Evolutionary conservation across 331 rosid species (phyloP), one percentile per base, ranked within the genome.

Genomic region (Malus hybrid): DNA sequence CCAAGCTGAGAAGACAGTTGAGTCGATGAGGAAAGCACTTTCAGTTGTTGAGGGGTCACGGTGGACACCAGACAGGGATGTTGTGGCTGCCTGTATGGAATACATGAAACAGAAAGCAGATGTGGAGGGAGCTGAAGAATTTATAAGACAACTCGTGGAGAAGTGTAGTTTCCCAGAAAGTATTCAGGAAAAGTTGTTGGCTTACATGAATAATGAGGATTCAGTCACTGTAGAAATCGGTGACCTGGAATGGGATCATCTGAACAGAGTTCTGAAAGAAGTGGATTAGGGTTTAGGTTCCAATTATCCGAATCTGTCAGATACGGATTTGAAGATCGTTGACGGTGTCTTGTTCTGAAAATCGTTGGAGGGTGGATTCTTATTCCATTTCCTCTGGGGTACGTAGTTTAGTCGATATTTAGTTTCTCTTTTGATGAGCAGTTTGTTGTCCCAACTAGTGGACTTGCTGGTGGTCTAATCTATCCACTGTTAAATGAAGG

Each of bases 61-160:
- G 15, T 68, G 70, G 72, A 54, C 0, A 1, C 31, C 68, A 0
- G 14, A 22, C 32, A 50, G 32, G 29, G 22, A 57, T 42, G 14
- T 57, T 39, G 56, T 69, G 18, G 72, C 82, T 16, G 46, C 46
- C 8, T 68, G 71, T 24, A 22, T 82, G 56, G 33, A 20, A 2
- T 64, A 42, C 62, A 68, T 82, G 70, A 75, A 34, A 63, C 67
- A 12, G 7, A 54, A 74, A 19, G 66, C 80, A 7, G 85, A 78
- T 70, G 2, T 18, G 28, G 65, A 69, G 12, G 74, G 70, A n/a
- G 80, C 77, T 0, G 42, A 62, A 65, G 79, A 73, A 31, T 52
- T 72, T 20, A 39, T 42, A 20, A 19, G 70, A 18, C 69, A 55
- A 20, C 80, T 73, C 5, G 14, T 39, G 14, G 66, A 59, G 20